Percentiles rank a stretch among this genome's conserved stretches.
These are phyloP conservation scores for Periglandula ipomoeae DNA, from an alignment of 2,329 filamentous ascomycete species.

Conservation along the genomic window DNA sequence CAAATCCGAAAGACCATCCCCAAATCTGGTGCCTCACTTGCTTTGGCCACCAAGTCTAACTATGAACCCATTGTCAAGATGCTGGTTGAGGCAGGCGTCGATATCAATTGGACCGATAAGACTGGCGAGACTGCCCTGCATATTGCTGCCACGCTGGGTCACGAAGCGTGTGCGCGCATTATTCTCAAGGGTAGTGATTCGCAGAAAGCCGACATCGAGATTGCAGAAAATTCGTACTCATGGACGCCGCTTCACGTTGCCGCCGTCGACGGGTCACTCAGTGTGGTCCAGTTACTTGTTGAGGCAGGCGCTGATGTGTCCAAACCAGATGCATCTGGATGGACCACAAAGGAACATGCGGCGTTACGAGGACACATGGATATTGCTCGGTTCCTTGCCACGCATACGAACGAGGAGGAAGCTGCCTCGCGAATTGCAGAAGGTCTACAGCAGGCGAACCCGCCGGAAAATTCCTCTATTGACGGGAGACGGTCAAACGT, in stretches of 20 bases:
- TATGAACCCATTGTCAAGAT: slow-evolving; percentile 77
- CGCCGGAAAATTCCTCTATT: slow-evolving; percentile 50
- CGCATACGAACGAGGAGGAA: slow-evolving; percentile 31
- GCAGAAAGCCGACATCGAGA: slow-evolving; percentile 67
- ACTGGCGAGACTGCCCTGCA: slow-evolving; percentile 88
- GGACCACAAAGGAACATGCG: slow-evolving; percentile 90
- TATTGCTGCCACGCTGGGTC: slow-evolving; percentile 81
- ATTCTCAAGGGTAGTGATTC: slow-evolving; percentile 60
- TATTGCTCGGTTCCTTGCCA: slow-evolving; percentile 62
- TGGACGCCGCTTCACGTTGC: slow-evolving; percentile 97
- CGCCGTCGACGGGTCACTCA: slow-evolving; percentile 75
- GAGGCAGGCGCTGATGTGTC: slow-evolving; percentile 69
- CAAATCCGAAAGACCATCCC: slow-evolving; percentile 60
- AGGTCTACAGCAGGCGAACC: slow-evolving; percentile 12
- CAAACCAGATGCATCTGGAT: slow-evolving; percentile 75
- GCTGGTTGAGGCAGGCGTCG: slow-evolving; percentile 79
- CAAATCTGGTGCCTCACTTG: slow-evolving; percentile 79
- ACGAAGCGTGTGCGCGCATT: slow-evolving; percentile 68
- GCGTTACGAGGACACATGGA: slow-evolving; percentile 79
- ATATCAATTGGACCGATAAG: slow-evolving; percentile 88
- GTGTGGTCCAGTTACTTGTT: slow-evolving; percentile 67
- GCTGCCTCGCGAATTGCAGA: slow-evolving; percentile 15
- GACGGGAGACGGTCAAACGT: slow-evolving; percentile 49
- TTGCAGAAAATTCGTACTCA: slow-evolving; percentile 73
- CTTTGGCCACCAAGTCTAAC: slow-evolving; percentile 81